Percentiles rank a stretch among this genome's conserved stretches.
Conservation (phyloP, 148 eudicot genomes). For the Limonium bicolor region DNA sequence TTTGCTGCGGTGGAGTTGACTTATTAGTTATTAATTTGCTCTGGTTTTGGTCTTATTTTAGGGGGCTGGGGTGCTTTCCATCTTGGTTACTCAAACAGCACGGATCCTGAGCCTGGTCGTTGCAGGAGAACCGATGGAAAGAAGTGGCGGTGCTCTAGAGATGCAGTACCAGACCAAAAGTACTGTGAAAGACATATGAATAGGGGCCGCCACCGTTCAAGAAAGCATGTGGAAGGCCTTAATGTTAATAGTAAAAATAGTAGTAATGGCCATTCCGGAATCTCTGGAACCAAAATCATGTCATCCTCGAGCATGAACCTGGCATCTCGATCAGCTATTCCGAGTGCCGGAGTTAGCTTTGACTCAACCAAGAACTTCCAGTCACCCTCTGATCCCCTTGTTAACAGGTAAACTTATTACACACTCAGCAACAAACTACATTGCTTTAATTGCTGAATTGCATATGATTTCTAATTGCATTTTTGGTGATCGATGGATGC, state of each 20-base stretch:
- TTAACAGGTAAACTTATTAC: conserved; percentile 30
- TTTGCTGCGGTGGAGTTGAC: not conserved
- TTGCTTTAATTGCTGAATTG: too few species aligned
- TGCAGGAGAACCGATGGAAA: conserved; percentile 20
- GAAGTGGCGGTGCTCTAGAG: conserved; percentile 24
- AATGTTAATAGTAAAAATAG: too few species aligned
- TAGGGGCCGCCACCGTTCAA: conserved; percentile 24
- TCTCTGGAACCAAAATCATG: conserved; percentile 2
- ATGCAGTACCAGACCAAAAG: conserved; percentile 15
- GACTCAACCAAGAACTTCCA: conserved; percentile 20
- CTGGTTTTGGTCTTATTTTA: conserved; percentile 1
- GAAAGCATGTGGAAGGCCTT: conserved; percentile 29
- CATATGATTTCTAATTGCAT: too few species aligned
- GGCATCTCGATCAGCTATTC: not conserved
- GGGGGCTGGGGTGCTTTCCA: conserved; percentile 20
- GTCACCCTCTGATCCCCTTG: conserved; percentile 10
- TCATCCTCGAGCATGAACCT: conserved; percentile 3
- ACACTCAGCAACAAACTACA: too few species aligned
- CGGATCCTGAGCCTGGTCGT: conserved; percentile 20
- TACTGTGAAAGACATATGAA: conserved; percentile 19
- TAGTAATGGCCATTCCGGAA: conserved; percentile 8
- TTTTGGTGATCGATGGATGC: not conserved
- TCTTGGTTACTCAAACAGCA: conserved; percentile 16
- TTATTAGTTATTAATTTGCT: not conserved
- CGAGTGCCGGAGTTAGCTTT: not conserved